Evolutionary conservation across 495 filamentous ascomycete genomes (phyloP).

Genomic region (Penicillium mononematosum): DNA sequence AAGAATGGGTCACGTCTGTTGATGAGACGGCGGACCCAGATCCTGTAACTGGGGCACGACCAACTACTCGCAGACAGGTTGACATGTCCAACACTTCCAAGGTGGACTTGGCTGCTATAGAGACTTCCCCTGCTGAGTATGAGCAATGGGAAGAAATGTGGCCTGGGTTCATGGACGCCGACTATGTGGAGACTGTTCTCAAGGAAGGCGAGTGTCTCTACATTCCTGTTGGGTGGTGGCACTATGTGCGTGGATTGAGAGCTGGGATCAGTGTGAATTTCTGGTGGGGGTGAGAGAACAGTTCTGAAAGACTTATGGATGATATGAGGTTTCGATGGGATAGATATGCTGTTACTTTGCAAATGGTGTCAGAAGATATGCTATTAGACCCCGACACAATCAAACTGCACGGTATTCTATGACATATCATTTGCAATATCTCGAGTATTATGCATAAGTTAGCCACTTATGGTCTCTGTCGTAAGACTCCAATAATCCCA

Average conservation of each 20-base stretch:
- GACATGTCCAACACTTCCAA: conserved; percentile 91
- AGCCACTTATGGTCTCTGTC: neutral
- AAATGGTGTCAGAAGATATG: neutral
- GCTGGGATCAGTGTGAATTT: conserved; percentile 95
- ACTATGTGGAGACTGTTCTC: conserved; percentile 77
- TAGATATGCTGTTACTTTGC: neutral
- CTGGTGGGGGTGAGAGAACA: conserved; percentile 67
- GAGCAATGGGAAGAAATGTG: conserved; percentile 53
- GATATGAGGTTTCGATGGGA: neutral
- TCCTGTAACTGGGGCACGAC: conserved; percentile 5
- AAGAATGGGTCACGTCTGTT: conserved; percentile 54
- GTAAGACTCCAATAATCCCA: too few species aligned
- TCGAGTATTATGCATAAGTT: neutral
- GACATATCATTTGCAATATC: neutral
- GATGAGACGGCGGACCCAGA: conserved; percentile 20
- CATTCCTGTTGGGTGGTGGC: conserved; percentile 97
- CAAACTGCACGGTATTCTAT: neutral
- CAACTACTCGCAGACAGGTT: conserved; percentile 43
- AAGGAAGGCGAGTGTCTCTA: conserved; percentile 82
- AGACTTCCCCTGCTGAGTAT: conserved; percentile 43
- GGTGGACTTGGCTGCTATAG: conserved; percentile 65
- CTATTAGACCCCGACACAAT: neutral
- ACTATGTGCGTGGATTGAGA: conserved; percentile 85
- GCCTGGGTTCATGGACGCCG: conserved; percentile 57
- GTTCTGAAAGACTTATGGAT: neutral